phyloP scores from a whole-genome alignment of 805 yeast genomes.

The Huiozyma naganishii region DNA sequence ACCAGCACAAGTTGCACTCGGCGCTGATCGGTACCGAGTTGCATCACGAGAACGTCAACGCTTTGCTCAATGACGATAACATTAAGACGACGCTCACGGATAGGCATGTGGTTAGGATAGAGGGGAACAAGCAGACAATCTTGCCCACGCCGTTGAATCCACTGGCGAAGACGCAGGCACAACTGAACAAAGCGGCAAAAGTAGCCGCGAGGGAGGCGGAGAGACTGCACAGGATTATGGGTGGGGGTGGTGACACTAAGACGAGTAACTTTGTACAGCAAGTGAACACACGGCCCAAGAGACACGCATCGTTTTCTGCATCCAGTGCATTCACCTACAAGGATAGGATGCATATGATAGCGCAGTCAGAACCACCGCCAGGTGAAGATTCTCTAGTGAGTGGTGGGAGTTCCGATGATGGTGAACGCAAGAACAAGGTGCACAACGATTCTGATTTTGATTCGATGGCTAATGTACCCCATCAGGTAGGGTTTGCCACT shows the following conservation, averaged over 20 bases:
- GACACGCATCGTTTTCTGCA: constrained; percentile 38
- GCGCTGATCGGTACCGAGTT: constrained; percentile 22
- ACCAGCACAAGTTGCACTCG: constrained; percentile 85
- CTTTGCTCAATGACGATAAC: background rate
- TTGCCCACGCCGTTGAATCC: constrained; percentile 28
- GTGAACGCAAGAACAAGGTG: constrained; percentile 6
- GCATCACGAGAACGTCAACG: background rate
- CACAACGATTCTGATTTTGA: constrained; percentile 11
- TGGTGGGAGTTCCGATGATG: background rate
- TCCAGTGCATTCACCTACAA: constrained; percentile 31
- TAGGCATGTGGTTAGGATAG: constrained; percentile 29
- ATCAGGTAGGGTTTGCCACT: constrained; percentile 69
- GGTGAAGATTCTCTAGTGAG: background rate
- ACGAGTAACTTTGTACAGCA: background rate
- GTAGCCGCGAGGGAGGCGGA: constrained; percentile 8
- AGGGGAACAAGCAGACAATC: constrained; percentile 30
- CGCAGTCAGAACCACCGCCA: no score
- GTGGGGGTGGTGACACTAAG: constrained; percentile 1
- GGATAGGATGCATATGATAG: background rate
- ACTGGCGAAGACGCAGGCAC: constrained; percentile 22
- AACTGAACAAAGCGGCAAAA: constrained; percentile 22
- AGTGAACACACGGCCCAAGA: constrained; percentile 10
- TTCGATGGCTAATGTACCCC: constrained; percentile 33
- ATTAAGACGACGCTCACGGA: constrained; percentile 6
- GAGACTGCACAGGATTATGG: constrained; percentile 1